Base-by-base conservation (phyloP, 2,329 filamentous ascomycete species). In the Escovopsis sp. region DNA sequence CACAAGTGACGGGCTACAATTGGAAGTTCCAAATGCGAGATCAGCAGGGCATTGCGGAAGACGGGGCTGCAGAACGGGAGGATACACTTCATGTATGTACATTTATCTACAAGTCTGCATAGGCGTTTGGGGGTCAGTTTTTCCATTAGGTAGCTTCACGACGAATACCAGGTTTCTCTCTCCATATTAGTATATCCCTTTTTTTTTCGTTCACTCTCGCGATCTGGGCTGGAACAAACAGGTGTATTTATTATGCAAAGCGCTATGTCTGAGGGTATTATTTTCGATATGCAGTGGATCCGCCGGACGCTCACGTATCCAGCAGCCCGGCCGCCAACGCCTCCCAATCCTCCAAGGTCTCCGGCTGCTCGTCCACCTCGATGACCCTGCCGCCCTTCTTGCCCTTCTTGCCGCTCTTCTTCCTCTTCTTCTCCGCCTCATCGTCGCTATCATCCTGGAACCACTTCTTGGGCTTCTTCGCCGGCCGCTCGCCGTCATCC, bases 331-430 rank as follows among this genome's bases (percentile, higher is more conserved):
- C 74, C 43, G 85, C 85, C 62, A 89, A 62, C 35, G 79, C 77
- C 63, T 89, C 84, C 52, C 87, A 68, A 60, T 88, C 83, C 59
- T 86, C 81, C 52, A 89, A 64, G 36, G 82, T 88, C 62, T 87
- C 80, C 11, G 82, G 83, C 64, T 85, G 79, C 41, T 78, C 72
- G 12, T 69, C 69, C 52, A 75, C 69, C 62, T 75, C 73, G 54
- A 80, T 70, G 38, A 77, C 70, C 62, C 70, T 72, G 56, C 69
- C 65, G 43, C 65, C 65, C 55, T 63, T 66, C 54, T 62, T 66
- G 44, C 59, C 58, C 53, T 62, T 48, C 28, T 12, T 64, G 56
- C 63, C 67, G 42, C 48, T 56, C 50, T 61, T 64, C 51, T 57
- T 59, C 52, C 59, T 60, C 47, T 56, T 55, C 40, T 53, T 53